Evolutionary conservation across 495 filamentous ascomycete species (phyloP), one percentile per base, ranked within the genome.

Genomic region (Lichenothelia convexa): DNA sequence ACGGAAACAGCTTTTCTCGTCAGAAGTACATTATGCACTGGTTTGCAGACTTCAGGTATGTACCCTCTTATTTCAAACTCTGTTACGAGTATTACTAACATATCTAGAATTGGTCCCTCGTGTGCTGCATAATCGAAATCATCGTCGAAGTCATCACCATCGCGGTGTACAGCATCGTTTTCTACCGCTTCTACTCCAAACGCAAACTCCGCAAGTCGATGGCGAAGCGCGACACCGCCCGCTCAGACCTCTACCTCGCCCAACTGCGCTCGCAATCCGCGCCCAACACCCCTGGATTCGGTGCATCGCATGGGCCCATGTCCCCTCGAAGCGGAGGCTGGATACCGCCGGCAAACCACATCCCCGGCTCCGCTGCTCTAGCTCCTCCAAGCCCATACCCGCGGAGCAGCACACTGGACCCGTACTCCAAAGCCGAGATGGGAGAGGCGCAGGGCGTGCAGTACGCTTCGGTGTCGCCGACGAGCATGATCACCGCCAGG

Each of bases 81-180:
- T 18, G n/a, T 19, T 21, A 24, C 34, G 9, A 17, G n/a, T 11
- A 18, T 1, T 9, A 5, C 34, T 60, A 50, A 62, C 44, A 16
- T 34, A 12, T 39, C 23, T 49, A 93, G 78, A 81, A 93, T 59
- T 99, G 89, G 89, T 71, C 78, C 15, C 71, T 99, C 33, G 77
- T 99, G 47, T 99, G 89, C 65, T 80, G 80, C 51, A 79, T 99
- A 51, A 95, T 99, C 59, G 89, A 99, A 62, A 69, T 99, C 44
- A 79, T 91, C 37, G 68, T 99, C 44, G 89, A 99, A 55, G 65
- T 78, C 46, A 71, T 99, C 56, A 80, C 80, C 45, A 92, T 99
- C 54, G 59, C 70, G 23, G 78, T 99, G 51, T 99, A 99, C 64
- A 82, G 66, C 54, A 68, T 94, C 52, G 74, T 91, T 54, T 93